Percentiles rank a stretch among this genome's conserved stretches.
These are phyloP conservation scores for Camelina neglecta DNA, from an alignment of 345 rosid genomes.

Conservation along the genomic window DNA sequence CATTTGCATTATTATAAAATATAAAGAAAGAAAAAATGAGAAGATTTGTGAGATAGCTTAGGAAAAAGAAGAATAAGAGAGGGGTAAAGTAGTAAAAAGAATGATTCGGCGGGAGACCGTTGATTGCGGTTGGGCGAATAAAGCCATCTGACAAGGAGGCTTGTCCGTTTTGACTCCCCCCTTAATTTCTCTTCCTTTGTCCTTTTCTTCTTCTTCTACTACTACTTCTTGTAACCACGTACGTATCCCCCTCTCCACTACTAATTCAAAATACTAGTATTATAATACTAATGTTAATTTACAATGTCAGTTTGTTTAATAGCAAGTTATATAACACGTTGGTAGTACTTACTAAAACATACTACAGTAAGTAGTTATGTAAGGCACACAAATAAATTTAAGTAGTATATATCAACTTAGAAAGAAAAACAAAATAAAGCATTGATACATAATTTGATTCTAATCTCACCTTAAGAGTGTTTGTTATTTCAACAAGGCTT, in stretches of 20 bases:
- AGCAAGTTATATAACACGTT: too few species aligned
- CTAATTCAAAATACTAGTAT: too few species aligned
- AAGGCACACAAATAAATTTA: too few species aligned
- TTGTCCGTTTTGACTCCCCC: slow-evolving; percentile 57
- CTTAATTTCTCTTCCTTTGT: slow-evolving; percentile 46
- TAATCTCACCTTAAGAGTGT: too few species aligned
- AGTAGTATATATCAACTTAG: too few species aligned
- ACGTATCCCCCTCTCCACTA: not conserved
- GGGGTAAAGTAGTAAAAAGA: slow-evolving; percentile 15
- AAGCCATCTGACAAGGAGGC: slow-evolving; percentile 63
- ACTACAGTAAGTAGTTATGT: too few species aligned
- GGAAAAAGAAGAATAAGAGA: not conserved
- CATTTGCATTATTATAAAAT: not conserved
- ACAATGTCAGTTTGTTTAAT: too few species aligned
- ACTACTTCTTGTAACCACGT: not conserved
- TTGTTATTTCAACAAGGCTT: too few species aligned
- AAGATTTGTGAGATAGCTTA: slow-evolving; percentile 26
- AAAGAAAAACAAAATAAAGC: too few species aligned
- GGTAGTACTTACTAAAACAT: too few species aligned
- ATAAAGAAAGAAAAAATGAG: not conserved
- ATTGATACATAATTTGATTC: too few species aligned
- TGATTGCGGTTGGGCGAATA: slow-evolving; percentile 94
- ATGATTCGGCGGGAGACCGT: slow-evolving; percentile 69
- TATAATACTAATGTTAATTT: too few species aligned
- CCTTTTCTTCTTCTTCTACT: not conserved